phyloP scores from a whole-genome alignment of 106 monocot genomes.

The Acorus calamus region DNA sequence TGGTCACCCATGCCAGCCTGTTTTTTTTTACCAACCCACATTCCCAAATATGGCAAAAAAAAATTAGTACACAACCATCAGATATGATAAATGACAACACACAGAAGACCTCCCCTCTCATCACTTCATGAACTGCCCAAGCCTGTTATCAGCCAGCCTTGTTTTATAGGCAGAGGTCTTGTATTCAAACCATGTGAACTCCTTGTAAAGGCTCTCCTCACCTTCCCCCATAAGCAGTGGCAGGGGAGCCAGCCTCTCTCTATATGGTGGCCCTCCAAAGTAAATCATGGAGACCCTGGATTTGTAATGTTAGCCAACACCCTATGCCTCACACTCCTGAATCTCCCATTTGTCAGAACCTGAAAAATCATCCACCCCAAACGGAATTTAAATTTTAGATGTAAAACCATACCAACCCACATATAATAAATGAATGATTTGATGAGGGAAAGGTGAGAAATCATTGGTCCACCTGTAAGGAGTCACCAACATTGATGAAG shows the following conservation, averaged over 20 bases:
- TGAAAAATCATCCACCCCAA: constrained; percentile 3
- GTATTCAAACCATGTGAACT: constrained; percentile 91
- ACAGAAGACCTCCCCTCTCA: background rate
- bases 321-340: constrained; percentile 85
- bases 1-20: no score
- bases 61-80: no score
- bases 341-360: constrained; percentile 93
- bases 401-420: no score
- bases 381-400: no score
- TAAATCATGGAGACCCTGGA: constrained; percentile 84
- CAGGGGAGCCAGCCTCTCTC: constrained; percentile 45
- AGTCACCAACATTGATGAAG: constrained; percentile 83
- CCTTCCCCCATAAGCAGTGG: constrained; percentile 45
- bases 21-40: no score
- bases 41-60: no score
- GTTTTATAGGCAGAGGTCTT: constrained; percentile 70
- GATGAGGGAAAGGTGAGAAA: no score
- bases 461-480: constrained; percentile 38
- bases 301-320: constrained; percentile 40
- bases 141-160: constrained; percentile 70
- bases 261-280: constrained; percentile 49
- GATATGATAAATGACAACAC: no score
- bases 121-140: constrained; percentile 49
- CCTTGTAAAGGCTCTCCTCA: constrained; percentile 56
- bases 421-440: no score